These are phyloP conservation scores for Tilletia caries DNA, from an alignment of 1,284 basidiomycete species.

Conservation along the genomic window DNA sequence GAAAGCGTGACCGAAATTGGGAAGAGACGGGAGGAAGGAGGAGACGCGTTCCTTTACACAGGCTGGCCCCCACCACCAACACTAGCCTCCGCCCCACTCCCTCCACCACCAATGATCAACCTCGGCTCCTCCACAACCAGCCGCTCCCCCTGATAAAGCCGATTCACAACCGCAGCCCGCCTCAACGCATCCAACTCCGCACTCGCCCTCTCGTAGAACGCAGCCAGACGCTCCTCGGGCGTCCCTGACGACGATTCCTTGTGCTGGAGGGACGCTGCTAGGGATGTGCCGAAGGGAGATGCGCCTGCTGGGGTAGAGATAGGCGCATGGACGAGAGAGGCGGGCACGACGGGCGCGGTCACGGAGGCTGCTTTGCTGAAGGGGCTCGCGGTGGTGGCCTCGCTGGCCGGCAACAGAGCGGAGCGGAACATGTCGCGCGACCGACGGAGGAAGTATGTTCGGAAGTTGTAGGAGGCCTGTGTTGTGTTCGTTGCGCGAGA, in stretches of 20 bases:
- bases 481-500: not conserved
- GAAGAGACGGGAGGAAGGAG: too few species aligned
- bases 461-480: conserved; percentile 53
- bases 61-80: conserved; percentile 36
- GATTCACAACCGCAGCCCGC: conserved; percentile 48
- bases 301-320: not conserved
- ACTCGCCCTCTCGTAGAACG: conserved; percentile 24
- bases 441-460: conserved; percentile 51
- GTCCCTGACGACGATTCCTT: not conserved
- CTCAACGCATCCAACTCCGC: conserved; percentile 30
- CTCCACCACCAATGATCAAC: conserved; percentile 43
- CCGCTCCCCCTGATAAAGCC: conserved; percentile 49
- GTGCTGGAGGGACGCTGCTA: not conserved
- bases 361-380: conserved; percentile 38
- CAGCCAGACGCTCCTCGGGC: conserved; percentile 14
- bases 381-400: conserved; percentile 18
- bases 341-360: conserved; percentile 37
- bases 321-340: conserved; percentile 30
- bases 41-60: not conserved
- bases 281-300: not conserved
- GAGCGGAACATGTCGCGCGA: conserved; percentile 51
- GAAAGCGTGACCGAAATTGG: too few species aligned
- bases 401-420: conserved; percentile 26
- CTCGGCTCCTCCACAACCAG: conserved; percentile 49
- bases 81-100: conserved; percentile 30